phyloP scores from a whole-genome alignment of 176 grass and related monocot species.

The Eleusine coracana region DNA sequence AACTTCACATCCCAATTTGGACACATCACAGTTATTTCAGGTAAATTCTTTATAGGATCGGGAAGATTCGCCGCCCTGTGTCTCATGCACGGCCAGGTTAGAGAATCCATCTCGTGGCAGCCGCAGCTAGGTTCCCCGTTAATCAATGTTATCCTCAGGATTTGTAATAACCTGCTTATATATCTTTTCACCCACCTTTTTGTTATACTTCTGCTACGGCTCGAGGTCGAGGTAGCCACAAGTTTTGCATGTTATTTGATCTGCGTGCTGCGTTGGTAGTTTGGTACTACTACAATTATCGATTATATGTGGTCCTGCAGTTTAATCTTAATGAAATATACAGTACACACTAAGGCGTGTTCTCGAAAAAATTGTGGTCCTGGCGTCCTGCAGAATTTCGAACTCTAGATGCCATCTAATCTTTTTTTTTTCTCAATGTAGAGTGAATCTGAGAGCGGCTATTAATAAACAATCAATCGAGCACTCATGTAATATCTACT shows the following conservation, averaged over 20 bases:
- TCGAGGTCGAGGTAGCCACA: conserved; percentile 13
- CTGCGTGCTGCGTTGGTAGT: conserved; percentile 3
- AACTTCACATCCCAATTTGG: background rate
- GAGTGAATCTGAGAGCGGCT: background rate
- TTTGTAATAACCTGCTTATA: conserved; percentile 11
- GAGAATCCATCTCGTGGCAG: conserved; percentile 21
- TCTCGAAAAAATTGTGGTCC: too few species aligned
- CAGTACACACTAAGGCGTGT: too few species aligned
- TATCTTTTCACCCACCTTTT: background rate
- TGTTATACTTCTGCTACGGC: background rate
- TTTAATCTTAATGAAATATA: too few species aligned
- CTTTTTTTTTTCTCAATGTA: background rate
- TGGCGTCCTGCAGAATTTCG: conserved; percentile 16
- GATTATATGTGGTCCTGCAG: conserved; percentile 24
- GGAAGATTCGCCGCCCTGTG: background rate
- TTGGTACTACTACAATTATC: conserved; percentile 19
- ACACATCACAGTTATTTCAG: background rate
- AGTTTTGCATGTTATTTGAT: conserved; percentile 33
- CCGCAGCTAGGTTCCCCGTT: background rate
- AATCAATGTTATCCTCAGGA: background rate
- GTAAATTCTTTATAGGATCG: background rate
- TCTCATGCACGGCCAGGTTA: background rate
- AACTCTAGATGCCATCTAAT: background rate
- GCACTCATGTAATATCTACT: too few species aligned
- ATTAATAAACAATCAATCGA: background rate